These are phyloP conservation scores for Hypoxylon rickii DNA, from an alignment of 495 filamentous ascomycete genomes.

Conservation along the genomic window DNA sequence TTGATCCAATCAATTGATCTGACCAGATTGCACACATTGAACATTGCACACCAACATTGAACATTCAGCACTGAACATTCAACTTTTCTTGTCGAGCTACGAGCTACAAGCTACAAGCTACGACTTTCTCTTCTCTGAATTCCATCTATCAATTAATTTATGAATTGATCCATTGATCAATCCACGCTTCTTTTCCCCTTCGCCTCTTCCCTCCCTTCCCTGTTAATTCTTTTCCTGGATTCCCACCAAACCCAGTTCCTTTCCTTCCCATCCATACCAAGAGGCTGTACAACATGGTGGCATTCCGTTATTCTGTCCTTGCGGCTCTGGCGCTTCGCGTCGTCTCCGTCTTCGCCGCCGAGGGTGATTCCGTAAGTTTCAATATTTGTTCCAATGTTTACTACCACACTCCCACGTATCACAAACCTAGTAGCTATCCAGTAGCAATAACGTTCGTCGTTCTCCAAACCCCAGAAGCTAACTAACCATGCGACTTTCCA, in stretches of 20 bases:
- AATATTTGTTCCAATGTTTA: background rate
- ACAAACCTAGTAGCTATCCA: too few relatives aligned
- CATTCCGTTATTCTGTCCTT: conserved; percentile 71
- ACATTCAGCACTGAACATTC: too few relatives aligned
- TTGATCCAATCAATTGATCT: conserved; percentile 25
- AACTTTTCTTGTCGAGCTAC: too few relatives aligned
- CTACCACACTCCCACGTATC: too few relatives aligned
- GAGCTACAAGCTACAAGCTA: background rate
- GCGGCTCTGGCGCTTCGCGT: conserved; percentile 72
- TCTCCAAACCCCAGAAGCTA: too few relatives aligned
- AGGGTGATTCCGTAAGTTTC: conserved; percentile 61
- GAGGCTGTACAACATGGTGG: conserved; percentile 63
- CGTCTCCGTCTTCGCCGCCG: conserved; percentile 62
- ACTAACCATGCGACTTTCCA: conserved; percentile 12
- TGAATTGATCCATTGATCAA: too few relatives aligned
- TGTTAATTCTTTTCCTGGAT: conserved; percentile 16
- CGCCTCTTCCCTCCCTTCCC: conserved; percentile 19
- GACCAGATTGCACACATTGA: conserved; percentile 34
- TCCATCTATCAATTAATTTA: background rate
- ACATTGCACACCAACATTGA: conserved; percentile 1
- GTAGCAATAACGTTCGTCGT: background rate
- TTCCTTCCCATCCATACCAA: background rate
- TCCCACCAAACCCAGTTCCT: conserved; percentile 8
- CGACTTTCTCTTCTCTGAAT: background rate
- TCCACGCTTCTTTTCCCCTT: background rate